Evolutionary conservation across 2,329 filamentous ascomycete genomes (phyloP).

Genomic region (Xylariaceae sp.): DNA sequence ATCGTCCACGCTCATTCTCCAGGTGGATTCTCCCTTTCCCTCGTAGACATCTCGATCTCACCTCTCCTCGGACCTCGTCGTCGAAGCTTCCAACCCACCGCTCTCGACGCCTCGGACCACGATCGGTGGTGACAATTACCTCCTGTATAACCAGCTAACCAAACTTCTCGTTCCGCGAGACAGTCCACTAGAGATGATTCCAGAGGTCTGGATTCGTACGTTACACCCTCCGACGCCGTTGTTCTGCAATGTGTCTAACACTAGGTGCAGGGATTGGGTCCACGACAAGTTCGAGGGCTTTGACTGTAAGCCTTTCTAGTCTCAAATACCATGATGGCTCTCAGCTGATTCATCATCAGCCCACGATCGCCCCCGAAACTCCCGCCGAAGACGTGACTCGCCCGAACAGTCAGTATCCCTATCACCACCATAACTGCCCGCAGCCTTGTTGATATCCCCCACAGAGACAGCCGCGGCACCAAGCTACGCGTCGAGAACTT

Average conservation of each 20-base stretch:
- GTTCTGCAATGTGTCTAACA: not conserved
- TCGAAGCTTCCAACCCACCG: slow-evolving; percentile 30
- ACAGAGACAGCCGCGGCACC: slow-evolving; percentile 53
- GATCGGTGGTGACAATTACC: slow-evolving; percentile 34
- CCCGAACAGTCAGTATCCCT: slow-evolving; percentile 28
- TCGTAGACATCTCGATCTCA: slow-evolving; percentile 25
- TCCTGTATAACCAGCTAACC: slow-evolving; percentile 41
- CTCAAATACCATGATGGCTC: not conserved
- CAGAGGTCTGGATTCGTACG: slow-evolving; percentile 68
- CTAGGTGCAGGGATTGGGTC: slow-evolving; percentile 73
- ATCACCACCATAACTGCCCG: slow-evolving; percentile 1
- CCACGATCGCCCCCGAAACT: slow-evolving; percentile 21
- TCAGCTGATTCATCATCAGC: slow-evolving; percentile 18
- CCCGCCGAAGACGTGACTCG: slow-evolving; percentile 34
- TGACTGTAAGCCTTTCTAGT: slow-evolving; percentile 42
- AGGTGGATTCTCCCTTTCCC: slow-evolving; percentile 35
- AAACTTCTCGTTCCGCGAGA: slow-evolving; percentile 46
- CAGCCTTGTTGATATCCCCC: slow-evolving; percentile 9
- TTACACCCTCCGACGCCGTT: slow-evolving; percentile 17
- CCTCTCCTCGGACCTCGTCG: slow-evolving; percentile 23
- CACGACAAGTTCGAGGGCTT: slow-evolving; percentile 82
- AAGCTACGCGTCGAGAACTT: slow-evolving; percentile 85
- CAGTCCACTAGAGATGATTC: slow-evolving; percentile 54
- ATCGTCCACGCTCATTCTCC: slow-evolving; percentile 20
- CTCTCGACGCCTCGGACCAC: slow-evolving; percentile 33